Evolutionary conservation across 2,329 filamentous ascomycete genomes (phyloP), one percentile per base, ranked within the genome.

Genomic region (Colletotrichum karsti): DNA sequence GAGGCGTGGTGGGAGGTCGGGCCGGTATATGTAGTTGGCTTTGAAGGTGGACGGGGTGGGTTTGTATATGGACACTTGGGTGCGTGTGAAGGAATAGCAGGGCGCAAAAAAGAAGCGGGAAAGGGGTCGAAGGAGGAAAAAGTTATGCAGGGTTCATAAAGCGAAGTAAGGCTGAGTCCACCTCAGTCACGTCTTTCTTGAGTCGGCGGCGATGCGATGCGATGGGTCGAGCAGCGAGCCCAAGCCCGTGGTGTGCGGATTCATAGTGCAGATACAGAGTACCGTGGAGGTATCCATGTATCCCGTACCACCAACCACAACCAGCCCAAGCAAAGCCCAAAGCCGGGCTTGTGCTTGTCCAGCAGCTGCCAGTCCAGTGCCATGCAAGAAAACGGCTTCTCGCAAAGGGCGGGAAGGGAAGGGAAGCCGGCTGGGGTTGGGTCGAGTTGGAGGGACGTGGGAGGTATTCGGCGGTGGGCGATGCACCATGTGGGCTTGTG

Each of bases 131-230:
- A 18, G 33, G 44, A 20, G 18, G 15, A n/a, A 41, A 57, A 33
- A 46, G 56, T 59, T 46, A 59, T 50, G 42, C 56, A 59, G 39
- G 56, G 39, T 65, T 61, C 48, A 61, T 54, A 60, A 51, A 53
- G 62, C 48, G 50, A 64, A 67, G 59, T 67, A 67, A 67, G 64
- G 64, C 60, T 67, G 64, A 65, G 62, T 41, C 33, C 46, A 50
- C 24, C n/a, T n/a, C n/a, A n/a, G n/a, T n/a, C 30, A 13, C 33
- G 46, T 50, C 46, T 50, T 44, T 50, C 46, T 50, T 44, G 58
- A 24, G 46, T 53, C 48, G 58, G 33, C 42, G 57, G 35, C 24
- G 18, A 20, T 20, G 33, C 26, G 20, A 30, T 53, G 18, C n/a
- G n/a, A 46, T 33, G 55, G 37, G 39, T 30, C 55, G 41, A 59